phyloP scores from a whole-genome alignment of 257 asterid species.

The Fraxinus pennsylvanica region DNA sequence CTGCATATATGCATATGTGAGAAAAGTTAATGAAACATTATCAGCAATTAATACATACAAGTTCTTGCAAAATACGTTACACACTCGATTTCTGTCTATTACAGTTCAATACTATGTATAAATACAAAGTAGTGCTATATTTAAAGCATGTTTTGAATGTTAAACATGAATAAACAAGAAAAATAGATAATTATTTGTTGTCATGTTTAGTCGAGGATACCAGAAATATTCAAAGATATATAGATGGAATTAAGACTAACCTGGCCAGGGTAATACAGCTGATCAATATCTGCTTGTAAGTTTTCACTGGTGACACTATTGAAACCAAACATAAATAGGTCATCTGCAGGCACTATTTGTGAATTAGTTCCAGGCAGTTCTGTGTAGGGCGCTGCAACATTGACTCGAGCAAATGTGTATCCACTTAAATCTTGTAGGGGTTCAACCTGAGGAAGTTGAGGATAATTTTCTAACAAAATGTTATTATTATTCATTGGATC shows the following conservation, averaged over 20 bases:
- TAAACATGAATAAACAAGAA: no score
- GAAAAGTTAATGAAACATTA: background rate
- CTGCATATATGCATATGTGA: background rate
- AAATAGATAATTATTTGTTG: background rate
- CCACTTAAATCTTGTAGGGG: background rate
- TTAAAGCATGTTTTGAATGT: no score
- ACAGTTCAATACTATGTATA: no score
- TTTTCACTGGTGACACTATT: background rate
- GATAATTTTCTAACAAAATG: background rate
- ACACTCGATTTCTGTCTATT: no score
- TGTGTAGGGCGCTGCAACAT: no score
- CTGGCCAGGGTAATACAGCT: background rate
- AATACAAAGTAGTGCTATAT: no score
- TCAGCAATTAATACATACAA: background rate
- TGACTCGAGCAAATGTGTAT: background rate
- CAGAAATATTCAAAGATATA: background rate
- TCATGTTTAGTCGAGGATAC: background rate
- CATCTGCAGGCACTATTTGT: background rate
- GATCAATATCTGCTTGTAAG: background rate
- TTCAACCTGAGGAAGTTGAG: background rate
- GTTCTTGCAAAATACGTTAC: no score
- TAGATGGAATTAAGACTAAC: background rate
- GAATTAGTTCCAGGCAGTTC: no score
- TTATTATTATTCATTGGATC: background rate
- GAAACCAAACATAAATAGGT: background rate